Evolutionary conservation across 192 early-diverging fungal species (phyloP).

Genomic region (Coemansia aciculifera): DNA sequence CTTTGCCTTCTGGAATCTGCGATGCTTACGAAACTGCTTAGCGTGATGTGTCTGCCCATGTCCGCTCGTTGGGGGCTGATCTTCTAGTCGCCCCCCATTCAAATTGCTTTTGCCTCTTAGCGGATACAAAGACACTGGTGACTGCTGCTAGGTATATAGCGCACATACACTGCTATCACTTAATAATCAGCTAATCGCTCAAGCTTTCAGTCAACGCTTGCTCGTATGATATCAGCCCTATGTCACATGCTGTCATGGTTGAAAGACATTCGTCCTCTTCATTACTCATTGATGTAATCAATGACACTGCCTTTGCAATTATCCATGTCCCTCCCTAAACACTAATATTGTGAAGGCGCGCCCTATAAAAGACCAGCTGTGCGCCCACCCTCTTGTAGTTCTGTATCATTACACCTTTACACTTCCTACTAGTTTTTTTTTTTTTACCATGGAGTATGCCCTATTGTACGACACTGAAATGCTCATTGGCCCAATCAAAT

Average conservation of each 20-base stretch:
- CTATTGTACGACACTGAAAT: not conserved
- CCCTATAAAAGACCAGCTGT: not conserved
- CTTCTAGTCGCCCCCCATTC: not conserved
- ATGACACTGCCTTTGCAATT: not conserved
- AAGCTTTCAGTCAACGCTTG: not conserved
- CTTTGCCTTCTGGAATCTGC: not conserved
- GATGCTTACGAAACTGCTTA: not conserved
- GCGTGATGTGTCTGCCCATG: not conserved
- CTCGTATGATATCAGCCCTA: not conserved
- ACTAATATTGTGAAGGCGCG: not conserved
- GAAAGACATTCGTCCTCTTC: too few relatives aligned
- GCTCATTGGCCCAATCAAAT: not conserved
- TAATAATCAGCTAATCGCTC: not conserved
- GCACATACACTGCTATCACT: not conserved
- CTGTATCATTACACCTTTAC: not conserved
- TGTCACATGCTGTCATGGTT: not conserved
- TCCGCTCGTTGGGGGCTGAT: not conserved
- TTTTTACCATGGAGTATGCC: not conserved
- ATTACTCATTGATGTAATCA: too few relatives aligned
- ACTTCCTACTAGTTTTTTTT: not conserved
- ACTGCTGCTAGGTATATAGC: not conserved
- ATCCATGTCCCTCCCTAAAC: not conserved
- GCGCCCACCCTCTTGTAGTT: not conserved
- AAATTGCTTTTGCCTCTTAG: not conserved
- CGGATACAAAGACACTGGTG: not conserved